Conservation (phyloP, 2,329 filamentous ascomycete genomes). For the Neofusicoccum kwambonambiense region DNA sequence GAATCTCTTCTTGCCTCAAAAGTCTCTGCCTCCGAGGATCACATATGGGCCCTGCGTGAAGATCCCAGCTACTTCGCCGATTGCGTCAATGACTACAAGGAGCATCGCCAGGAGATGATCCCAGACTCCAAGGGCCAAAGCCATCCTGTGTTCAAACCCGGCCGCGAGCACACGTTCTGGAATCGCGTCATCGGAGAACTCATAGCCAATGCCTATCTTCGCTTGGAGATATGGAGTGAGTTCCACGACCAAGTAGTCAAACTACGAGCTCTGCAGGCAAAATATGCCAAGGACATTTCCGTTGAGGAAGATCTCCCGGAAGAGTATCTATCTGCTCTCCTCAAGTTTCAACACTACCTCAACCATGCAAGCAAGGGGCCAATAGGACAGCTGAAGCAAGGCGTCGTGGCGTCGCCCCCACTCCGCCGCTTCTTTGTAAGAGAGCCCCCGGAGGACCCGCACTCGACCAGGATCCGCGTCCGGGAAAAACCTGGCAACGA, state of each 20-base stretch:
- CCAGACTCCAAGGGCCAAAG: constrained; percentile 38
- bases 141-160: constrained; percentile 28
- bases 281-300: constrained; percentile 34
- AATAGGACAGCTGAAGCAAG: constrained; percentile 28
- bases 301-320: constrained; percentile 36
- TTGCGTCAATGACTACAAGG: constrained; percentile 41
- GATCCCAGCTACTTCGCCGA: constrained; percentile 59
- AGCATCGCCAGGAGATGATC: constrained; percentile 49
- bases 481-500: constrained; percentile 15
- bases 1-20: constrained; percentile 46
- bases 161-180: constrained; percentile 37
- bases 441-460: constrained; percentile 24
- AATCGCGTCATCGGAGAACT: constrained; percentile 37
- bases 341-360: constrained; percentile 43
- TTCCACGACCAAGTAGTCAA: constrained; percentile 33
- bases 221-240: constrained; percentile 41
- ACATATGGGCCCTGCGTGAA: constrained; percentile 56
- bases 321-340: constrained; percentile 40
- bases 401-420: constrained; percentile 42
- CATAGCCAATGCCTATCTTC: constrained; percentile 34
- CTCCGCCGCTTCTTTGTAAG: constrained; percentile 38
- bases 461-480: constrained; percentile 25
- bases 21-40: constrained; percentile 49
- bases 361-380: constrained; percentile 33
- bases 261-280: constrained; percentile 31